Conservation (phyloP, 805 yeast genomes). For the Kregervanrija pseudodelftensis region DNA sequence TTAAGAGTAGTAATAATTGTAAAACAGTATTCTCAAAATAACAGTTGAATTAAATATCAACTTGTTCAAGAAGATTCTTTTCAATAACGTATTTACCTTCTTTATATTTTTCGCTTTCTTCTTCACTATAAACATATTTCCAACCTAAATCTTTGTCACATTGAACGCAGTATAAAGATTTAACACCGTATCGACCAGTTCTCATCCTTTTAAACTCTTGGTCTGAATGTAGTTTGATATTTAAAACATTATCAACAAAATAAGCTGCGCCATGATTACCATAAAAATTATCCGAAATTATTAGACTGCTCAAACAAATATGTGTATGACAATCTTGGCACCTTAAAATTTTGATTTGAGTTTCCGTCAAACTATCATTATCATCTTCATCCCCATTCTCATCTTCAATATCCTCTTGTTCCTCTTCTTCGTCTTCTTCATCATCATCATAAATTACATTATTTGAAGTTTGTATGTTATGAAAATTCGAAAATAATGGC, state of each 20-base stretch:
- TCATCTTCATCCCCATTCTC: background rate
- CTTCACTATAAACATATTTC: conserved; percentile 27
- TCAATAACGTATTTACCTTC: conserved; percentile 30
- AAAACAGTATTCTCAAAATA: background rate
- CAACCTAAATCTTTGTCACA: conserved; percentile 27
- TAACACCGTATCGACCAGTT: conserved; percentile 29
- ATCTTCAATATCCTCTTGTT: conserved; percentile 1
- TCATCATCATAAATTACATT: background rate
- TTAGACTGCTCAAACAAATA: conserved; percentile 22
- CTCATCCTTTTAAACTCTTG: conserved; percentile 24
- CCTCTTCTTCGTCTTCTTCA: background rate
- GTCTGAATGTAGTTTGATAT: conserved; percentile 13
- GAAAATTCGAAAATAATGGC: background rate
- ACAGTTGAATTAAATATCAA: conserved; percentile 9
- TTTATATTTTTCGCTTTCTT: conserved; percentile 25
- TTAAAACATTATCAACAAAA: conserved; percentile 26
- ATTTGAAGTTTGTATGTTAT: background rate
- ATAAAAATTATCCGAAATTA: conserved; percentile 28
- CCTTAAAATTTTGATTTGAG: conserved; percentile 15
- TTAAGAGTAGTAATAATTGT: background rate
- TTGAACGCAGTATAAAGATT: conserved; percentile 24
- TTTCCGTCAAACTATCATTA: background rate
- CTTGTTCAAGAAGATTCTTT: conserved; percentile 19
- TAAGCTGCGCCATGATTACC: conserved; percentile 29
- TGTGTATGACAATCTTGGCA: conserved; percentile 29